Evolutionary conservation across 768 basidiomycete species (phyloP).

Genomic region (Suillus weaverae): DNA sequence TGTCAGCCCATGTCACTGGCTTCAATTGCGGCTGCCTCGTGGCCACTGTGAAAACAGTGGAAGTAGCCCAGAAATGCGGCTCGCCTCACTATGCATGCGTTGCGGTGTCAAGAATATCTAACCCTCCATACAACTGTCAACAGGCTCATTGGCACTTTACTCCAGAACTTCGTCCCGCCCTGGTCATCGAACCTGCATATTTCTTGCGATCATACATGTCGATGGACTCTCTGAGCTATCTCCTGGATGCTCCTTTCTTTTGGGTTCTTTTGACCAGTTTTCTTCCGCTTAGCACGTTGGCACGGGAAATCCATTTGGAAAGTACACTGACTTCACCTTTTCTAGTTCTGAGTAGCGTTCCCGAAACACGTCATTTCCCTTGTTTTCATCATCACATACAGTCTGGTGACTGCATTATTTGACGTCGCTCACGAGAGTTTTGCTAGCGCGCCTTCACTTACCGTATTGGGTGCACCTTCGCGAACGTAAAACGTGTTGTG

Average conservation of each 20-base stretch:
- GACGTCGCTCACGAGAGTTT: slow-evolving; percentile 2
- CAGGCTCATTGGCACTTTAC: neutral
- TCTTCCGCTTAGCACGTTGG: neutral
- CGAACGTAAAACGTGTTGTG: slow-evolving; percentile 3
- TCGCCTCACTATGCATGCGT: neutral
- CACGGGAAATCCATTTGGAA: neutral
- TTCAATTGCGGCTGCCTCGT: slow-evolving; percentile 16
- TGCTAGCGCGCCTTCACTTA: neutral
- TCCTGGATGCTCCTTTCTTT: neutral
- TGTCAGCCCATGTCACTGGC: neutral
- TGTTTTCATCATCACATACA: neutral
- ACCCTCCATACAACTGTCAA: neutral
- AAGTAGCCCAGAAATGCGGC: neutral
- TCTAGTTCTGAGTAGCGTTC: neutral
- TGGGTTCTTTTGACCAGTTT: neutral
- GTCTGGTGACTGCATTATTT: neutral
- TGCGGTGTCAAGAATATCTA: neutral
- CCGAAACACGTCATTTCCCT: neutral
- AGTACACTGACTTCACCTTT: neutral
- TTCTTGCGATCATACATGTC: neutral
- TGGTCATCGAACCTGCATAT: neutral
- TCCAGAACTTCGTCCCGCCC: neutral
- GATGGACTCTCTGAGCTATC: neutral
- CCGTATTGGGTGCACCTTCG: neutral
- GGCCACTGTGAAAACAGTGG: neutral